A percentile compares a stretch with the other conserved stretches of the same genome.
phyloP scores from a whole-genome alignment of 129 eudicot species.

The Flaveria linearis region DNA sequence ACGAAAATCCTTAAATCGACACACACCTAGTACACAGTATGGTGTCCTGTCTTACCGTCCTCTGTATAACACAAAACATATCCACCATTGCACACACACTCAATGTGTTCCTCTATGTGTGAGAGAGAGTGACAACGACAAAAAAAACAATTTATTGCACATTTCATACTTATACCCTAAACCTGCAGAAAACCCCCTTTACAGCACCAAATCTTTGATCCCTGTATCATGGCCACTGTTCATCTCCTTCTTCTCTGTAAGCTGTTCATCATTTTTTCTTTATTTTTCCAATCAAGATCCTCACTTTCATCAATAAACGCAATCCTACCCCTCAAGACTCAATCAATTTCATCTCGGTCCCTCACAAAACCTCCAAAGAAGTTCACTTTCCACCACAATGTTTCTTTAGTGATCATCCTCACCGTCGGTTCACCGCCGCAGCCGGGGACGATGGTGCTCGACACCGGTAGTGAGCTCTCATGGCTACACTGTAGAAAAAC shows the following conservation, averaged over 20 bases:
- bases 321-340: conserved; percentile 57
- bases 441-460: conserved; percentile 75
- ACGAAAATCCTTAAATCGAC: conserved; percentile 32
- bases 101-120: conserved; percentile 28
- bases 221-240: conserved; percentile 39
- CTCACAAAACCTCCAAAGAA: conserved; percentile 47
- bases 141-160: conserved; percentile 7
- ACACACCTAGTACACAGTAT: conserved; percentile 40
- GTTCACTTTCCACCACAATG: conserved; percentile 74
- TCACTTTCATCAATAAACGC: conserved; percentile 33
- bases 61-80: conserved; percentile 33
- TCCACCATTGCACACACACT: conserved; percentile 30
- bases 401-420: conserved; percentile 64
- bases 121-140: conserved; percentile 20
- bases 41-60: conserved; percentile 31
- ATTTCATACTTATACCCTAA: conserved; percentile 15
- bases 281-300: conserved; percentile 28
- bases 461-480: conserved; percentile 84
- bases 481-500: conserved; percentile 71
- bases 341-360: conserved; percentile 39
- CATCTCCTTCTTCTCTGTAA: conserved; percentile 26
- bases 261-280: conserved; percentile 17
- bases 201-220: conserved; percentile 10
- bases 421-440: conserved; percentile 80
- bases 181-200: conserved; percentile 40